A percentile compares a stretch with the other conserved stretches of the same genome.
Evolutionary conservation across 192 early-diverging fungal genomes (phyloP).

Genomic region (Backusella circina): DNA sequence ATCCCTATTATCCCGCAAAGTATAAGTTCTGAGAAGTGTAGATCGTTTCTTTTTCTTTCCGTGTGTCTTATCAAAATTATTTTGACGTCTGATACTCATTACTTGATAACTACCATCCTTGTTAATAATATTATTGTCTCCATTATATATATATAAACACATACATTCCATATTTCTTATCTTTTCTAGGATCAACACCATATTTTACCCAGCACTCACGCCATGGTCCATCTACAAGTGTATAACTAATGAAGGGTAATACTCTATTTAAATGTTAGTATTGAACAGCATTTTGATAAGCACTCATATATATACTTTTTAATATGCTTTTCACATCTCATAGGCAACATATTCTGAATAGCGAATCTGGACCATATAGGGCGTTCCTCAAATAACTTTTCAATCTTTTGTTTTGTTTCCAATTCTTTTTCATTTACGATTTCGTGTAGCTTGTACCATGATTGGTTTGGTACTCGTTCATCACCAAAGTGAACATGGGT

Average conservation of each 20-base stretch:
- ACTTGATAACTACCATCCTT: neutral
- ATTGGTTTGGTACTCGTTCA: constrained; percentile 26
- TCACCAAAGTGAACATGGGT: constrained; percentile 15
- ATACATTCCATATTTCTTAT: constrained; percentile 22
- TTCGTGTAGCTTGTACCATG: neutral
- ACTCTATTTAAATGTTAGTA: too few species aligned
- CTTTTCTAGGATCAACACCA: constrained; percentile 38
- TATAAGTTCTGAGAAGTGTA: neutral
- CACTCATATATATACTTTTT: neutral
- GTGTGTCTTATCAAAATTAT: neutral
- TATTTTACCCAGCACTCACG: constrained; percentile 47
- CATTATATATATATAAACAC: neutral
- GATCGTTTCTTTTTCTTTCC: neutral
- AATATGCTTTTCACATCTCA: constrained; percentile 23
- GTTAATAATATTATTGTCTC: neutral
- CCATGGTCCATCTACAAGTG: constrained; percentile 41
- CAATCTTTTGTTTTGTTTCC: neutral
- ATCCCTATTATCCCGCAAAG: neutral
- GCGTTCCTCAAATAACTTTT: constrained; percentile 38
- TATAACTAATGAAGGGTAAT: constrained; percentile 22
- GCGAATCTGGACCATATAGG: constrained; percentile 44
- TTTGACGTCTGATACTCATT: neutral
- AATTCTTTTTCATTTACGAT: neutral
- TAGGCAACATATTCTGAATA: constrained; percentile 17
- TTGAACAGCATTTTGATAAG: too few species aligned